Evolutionary conservation across 2,329 filamentous ascomycete genomes (phyloP), one percentile per base, ranked within the genome.

Genomic region (Myriangium duriaei): DNA sequence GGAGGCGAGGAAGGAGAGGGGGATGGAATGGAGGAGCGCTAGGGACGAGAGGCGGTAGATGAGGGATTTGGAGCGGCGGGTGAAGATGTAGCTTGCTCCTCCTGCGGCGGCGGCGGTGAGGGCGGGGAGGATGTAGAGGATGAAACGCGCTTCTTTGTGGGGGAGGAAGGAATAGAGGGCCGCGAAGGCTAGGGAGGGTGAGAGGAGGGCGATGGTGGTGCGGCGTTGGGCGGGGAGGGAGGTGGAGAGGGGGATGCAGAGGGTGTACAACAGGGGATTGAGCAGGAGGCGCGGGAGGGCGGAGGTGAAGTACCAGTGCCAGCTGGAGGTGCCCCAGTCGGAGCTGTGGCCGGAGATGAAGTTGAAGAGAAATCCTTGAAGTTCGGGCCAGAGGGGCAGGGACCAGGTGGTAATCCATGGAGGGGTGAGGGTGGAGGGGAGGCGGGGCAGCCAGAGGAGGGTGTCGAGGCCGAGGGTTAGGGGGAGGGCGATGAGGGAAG

Each of bases 91-190:
- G 40, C 75, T 72, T 11, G 85, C 83, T 13, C 77, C 79, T 4
- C 84, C 68, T 3, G 84, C 78, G 1, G 85, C 79, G 2, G 79
- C 72, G 9, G 79, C 80, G 0, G 87, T 94, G 18, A 96, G 64
- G 0, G 79, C 69, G 0, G 91, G 91, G 15, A 93, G 69, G 37
- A 76, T 70, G 61, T 96, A 96, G 51, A 96, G 76, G 49, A 98
- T 79, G 65, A 98, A 98, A 12, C 91, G 81, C 56, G 86, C 81
- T 62, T 98, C 91, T 57, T 98, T 98, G 64, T 98, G 91, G 1
- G 88, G 87, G 44, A 94, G 81, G 35, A 85, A 50, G 45, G 85
- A 94, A 65, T 94, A 96, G 30, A 92, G 58, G 4, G 70, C 70
- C 13, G 92, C 68, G 57, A 87, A 98, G 18, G 72, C 58, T 2